These are phyloP conservation scores for Cladosporium sp. DNA, from an alignment of 2,329 filamentous ascomycete species.

Conservation along the genomic window DNA sequence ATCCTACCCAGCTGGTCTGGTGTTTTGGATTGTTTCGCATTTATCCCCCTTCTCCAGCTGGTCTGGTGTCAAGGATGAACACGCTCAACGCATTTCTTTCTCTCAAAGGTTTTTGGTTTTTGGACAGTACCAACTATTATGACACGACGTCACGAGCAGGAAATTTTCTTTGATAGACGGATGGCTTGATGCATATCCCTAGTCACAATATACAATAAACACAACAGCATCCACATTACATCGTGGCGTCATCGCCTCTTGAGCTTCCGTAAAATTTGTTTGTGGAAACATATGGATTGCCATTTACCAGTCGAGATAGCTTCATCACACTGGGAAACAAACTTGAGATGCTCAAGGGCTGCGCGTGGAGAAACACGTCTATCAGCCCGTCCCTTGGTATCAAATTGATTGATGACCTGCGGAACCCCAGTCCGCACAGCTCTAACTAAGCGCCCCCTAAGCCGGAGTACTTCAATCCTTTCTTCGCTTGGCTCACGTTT, in stretches of 20 bases:
- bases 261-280: too few species aligned
- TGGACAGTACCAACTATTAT: neutral
- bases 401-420: neutral
- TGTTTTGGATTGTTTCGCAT: neutral
- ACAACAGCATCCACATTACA: neutral
- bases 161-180: neutral
- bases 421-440: neutral
- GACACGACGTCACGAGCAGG: neutral
- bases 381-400: neutral
- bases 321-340: neutral
- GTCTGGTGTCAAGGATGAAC: constrained; percentile 1
- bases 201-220: neutral
- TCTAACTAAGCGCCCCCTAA: constrained; percentile 11
- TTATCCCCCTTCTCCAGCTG: neutral
- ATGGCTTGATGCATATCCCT: neutral
- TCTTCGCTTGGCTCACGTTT: neutral
- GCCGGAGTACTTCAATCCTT: constrained; percentile 12
- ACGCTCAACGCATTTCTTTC: neutral
- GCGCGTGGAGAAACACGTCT: neutral
- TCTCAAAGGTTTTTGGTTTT: neutral
- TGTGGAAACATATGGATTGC: too few species aligned
- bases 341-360: neutral
- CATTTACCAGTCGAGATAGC: neutral
- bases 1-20: constrained; percentile 3
- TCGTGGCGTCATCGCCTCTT: too few species aligned